These are phyloP conservation scores for Laburnicola sp. DNA, from an alignment of 2,329 filamentous ascomycete genomes.

Conservation along the genomic window DNA sequence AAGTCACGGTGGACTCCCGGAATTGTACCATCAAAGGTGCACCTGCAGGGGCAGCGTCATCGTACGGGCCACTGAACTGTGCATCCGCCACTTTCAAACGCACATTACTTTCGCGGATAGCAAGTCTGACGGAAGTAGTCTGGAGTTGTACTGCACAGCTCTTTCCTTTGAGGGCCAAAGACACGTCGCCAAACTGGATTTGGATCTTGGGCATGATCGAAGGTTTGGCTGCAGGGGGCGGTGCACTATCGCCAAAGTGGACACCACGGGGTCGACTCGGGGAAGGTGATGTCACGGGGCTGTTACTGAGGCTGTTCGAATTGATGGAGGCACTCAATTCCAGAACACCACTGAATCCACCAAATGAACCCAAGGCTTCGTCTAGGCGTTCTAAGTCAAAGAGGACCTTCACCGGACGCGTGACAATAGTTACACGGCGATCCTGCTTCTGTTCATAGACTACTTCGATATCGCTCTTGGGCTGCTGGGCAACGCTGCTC, in stretches of 20 bases:
- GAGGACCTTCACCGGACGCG: conserved; percentile 73
- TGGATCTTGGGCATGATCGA: conserved; percentile 65
- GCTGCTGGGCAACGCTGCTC: conserved; percentile 25
- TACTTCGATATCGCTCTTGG: conserved; percentile 37
- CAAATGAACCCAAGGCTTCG: conserved; percentile 85
- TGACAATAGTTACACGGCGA: conserved; percentile 64
- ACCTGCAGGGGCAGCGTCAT: conserved; percentile 56
- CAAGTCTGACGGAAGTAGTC: conserved; percentile 79
- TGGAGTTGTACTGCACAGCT: conserved; percentile 74
- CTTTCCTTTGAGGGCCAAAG: conserved; percentile 75
- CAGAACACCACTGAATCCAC: conserved; percentile 86
- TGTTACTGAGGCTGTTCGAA: conserved; percentile 63
- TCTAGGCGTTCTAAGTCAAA: conserved; percentile 81
- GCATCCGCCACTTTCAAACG: conserved; percentile 75
- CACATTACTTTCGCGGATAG: conserved; percentile 72
- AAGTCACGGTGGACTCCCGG: conserved; percentile 69
- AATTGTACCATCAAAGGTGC: conserved; percentile 67
- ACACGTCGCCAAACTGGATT: conserved; percentile 73
- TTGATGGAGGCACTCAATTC: conserved; percentile 85
- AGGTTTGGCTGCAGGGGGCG: conserved; percentile 21
- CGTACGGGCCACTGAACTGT: conserved; percentile 71
- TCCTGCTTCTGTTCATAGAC: conserved; percentile 37
- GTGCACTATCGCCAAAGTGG: conserved; percentile 58
- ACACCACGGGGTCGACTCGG: conserved; percentile 52
- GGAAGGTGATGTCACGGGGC: conserved; percentile 36